These are phyloP conservation scores for Hanseniaspora valbyensis DNA, from an alignment of 805 yeast species.

Conservation along the genomic window DNA sequence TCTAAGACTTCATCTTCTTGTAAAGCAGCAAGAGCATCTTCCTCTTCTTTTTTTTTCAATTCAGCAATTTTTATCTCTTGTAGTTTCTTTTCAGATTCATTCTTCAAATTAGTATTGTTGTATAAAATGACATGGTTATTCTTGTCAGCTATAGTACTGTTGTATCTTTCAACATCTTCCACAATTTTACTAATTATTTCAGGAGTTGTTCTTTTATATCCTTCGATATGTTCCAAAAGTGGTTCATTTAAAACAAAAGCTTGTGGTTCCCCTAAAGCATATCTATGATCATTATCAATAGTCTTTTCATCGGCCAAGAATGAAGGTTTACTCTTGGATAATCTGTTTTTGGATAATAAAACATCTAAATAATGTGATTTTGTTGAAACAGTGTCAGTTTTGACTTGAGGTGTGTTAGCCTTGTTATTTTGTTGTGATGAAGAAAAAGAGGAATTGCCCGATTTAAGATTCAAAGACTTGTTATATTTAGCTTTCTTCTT, in stretches of 20 bases:
- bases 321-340: background rate
- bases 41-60: background rate
- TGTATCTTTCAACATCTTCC: conserved; percentile 1
- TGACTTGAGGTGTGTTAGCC: background rate
- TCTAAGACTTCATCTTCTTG: background rate
- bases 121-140: conserved; percentile 6
- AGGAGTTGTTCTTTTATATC: conserved; percentile 10
- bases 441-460: background rate
- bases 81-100: conserved; percentile 9
- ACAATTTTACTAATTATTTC: background rate
- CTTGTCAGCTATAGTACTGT: background rate
- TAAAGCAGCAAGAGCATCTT: background rate
- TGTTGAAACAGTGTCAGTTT: background rate
- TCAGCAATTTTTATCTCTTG: conserved; percentile 9
- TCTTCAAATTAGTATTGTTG: conserved; percentile 11
- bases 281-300: background rate
- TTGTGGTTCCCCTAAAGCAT: background rate
- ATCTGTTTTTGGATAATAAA: conserved; percentile 2
- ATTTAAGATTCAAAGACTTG: background rate
- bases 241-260: conserved; percentile 11
- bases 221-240: conserved; percentile 6
- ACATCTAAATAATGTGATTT: conserved; percentile 10
- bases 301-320: background rate
- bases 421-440: background rate
- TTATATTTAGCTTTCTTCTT: conserved; percentile 6